These are phyloP conservation scores for Vanrija sp. DNA, from an alignment of 1,284 basidiomycete species.

Conservation along the genomic window DNA sequence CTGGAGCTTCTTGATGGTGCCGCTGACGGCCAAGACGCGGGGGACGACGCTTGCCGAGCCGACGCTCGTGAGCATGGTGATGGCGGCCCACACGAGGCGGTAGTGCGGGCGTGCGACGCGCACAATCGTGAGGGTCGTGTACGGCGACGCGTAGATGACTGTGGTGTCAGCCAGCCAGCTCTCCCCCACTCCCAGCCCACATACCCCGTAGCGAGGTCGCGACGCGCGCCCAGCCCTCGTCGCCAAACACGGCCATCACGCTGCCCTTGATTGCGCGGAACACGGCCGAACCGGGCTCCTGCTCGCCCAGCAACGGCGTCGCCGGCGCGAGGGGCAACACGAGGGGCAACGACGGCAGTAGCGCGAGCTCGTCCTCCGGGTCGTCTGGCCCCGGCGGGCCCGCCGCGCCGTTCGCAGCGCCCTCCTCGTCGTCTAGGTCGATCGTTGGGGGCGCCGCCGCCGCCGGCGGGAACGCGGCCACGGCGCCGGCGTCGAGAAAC, in stretches of 20 bases:
- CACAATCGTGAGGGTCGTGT: conserved; percentile 42
- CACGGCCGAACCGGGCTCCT: conserved; percentile 17
- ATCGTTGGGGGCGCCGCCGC: neutral
- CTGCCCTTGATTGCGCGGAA: conserved; percentile 28
- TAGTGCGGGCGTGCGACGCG: conserved; percentile 42
- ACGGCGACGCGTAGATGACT: conserved; percentile 45
- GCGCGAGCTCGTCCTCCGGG: conserved; percentile 26
- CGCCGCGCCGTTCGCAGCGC: conserved; percentile 9
- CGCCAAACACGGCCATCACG: conserved; percentile 40
- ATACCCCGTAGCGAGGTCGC: conserved; percentile 40
- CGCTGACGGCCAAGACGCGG: conserved; percentile 40
- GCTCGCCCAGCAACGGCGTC: conserved; percentile 16
- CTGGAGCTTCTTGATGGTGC: conserved; percentile 46
- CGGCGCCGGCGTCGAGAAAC: conserved; percentile 32
- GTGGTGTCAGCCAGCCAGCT: no score
- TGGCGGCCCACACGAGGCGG: conserved; percentile 29
- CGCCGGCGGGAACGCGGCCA: conserved; percentile 13
- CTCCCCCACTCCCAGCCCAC: no score
- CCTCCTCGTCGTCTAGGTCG: neutral
- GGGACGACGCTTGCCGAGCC: conserved; percentile 27
- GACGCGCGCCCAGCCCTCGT: conserved; percentile 46
- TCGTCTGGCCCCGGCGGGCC: no score
- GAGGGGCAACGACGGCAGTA: conserved; percentile 31
- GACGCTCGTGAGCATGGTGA: conserved; percentile 28
- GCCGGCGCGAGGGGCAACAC: conserved; percentile 18